phyloP scores from a whole-genome alignment of 2,329 filamentous ascomycete genomes.

The Acrocalymma vagum region DNA sequence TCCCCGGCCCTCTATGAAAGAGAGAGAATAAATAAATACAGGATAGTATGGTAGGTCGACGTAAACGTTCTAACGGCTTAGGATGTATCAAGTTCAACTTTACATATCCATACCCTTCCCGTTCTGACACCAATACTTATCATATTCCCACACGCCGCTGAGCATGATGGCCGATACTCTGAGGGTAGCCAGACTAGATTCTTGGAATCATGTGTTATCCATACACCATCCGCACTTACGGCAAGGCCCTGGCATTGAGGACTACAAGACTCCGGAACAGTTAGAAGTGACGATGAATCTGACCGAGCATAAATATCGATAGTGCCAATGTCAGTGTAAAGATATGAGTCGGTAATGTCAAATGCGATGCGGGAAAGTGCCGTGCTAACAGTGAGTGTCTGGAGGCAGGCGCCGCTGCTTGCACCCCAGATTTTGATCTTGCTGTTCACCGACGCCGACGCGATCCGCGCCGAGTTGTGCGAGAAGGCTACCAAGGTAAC shows the following conservation, averaged over 20 bases:
- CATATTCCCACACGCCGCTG: slow-evolving; percentile 13
- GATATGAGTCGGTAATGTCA: slow-evolving; percentile 14
- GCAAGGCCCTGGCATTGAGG: slow-evolving; percentile 12
- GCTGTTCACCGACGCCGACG: slow-evolving; percentile 14
- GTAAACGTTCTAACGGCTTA: slow-evolving; percentile 7
- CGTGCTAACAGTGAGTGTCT: slow-evolving; percentile 8
- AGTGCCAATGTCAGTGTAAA: slow-evolving; percentile 24
- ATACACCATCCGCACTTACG: slow-evolving; percentile 8
- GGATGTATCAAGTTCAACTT: no score
- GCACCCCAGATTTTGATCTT: slow-evolving; percentile 13
- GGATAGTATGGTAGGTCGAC: neutral
- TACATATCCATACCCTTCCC: slow-evolving; percentile 24
- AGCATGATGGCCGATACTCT: slow-evolving; percentile 22
- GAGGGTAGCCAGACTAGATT: slow-evolving; percentile 21
- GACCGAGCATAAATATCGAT: slow-evolving; percentile 4
- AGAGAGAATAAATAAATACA: slow-evolving; percentile 6
- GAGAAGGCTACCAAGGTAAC: slow-evolving; percentile 9
- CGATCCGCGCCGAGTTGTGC: no score
- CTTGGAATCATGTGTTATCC: slow-evolving; percentile 24
- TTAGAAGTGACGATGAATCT: slow-evolving; percentile 1
- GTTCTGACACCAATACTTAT: slow-evolving; percentile 15
- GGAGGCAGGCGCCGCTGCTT: slow-evolving; percentile 17
- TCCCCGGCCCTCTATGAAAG: slow-evolving; percentile 8
- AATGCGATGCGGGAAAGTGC: slow-evolving; percentile 15
- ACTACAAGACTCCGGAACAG: slow-evolving; percentile 8